Evolutionary conservation across 768 basidiomycete species (phyloP), one percentile per base, ranked within the genome.

Genomic region (Dioszegia crocea): DNA sequence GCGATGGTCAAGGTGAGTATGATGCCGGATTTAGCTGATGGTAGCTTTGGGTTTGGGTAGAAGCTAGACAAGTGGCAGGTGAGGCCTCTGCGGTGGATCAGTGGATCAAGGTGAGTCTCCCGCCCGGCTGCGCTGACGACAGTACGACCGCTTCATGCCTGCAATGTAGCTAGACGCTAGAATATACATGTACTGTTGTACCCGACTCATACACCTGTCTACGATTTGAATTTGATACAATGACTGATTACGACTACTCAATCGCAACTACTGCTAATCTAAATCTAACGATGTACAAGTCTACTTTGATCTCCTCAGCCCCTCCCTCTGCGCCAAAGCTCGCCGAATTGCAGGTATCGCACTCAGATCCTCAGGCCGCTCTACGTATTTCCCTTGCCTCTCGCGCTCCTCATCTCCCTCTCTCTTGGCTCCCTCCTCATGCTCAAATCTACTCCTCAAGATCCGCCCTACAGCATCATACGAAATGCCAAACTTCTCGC

Each of bases 41-140:
- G 43, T 64, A 92, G 90, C 80, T 91, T 49, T 97, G 93, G 94
- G 82, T 97, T 27, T 90, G 86, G 85, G 80, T 94, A 39, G 94
- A 98, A 79, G 92, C 92, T 3, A 82, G 93, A 59, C 87, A 89
- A 59, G 81, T 98, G 57, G 91, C 88, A 16, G 76, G 74, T 6
- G 84, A 86, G 11, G 83, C 89, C 38, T 82, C 86, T 54, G 86
- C 91, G 63, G 84, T 86, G 12, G 94, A 99, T 67, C 86, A 90
- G 47, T 80, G 93, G 63, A 82, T 97, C 36, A 88, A 88, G 85
- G 91, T 92, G 69, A 66, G 47, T 31, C 29, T 16, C 5, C 14
- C 4, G 3, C 19, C 6, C 9, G 47, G 27, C 12, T 43, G 23
- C n/a, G 56, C 66, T 67, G 53, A 65, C 33, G 30, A 33, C 47